Evolutionary conservation across 2,329 filamentous ascomycete genomes (phyloP).

Genomic region (Fusarium sp.): DNA sequence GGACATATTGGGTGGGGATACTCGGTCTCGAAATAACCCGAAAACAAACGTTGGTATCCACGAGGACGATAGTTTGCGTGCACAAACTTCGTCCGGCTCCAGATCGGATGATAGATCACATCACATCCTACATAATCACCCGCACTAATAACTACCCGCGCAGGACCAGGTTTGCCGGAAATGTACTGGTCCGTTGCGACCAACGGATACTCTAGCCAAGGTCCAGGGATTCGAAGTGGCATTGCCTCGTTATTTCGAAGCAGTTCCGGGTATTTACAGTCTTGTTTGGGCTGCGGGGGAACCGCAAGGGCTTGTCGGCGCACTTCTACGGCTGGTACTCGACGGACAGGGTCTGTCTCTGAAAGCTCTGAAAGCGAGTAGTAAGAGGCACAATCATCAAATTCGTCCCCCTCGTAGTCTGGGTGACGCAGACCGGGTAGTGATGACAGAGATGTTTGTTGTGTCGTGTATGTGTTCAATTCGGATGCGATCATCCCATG

Average conservation of each 20-base stretch:
- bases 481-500: neutral
- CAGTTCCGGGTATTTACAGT: neutral
- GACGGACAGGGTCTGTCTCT: neutral
- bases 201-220: neutral
- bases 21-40: neutral
- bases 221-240: neutral
- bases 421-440: neutral
- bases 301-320: neutral
- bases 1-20: neutral
- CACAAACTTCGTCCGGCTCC: neutral
- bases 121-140: neutral
- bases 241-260: rapidly evolving
- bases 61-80: neutral
- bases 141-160: neutral
- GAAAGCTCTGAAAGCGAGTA: neutral
- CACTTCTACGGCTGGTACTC: neutral
- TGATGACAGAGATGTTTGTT: neutral
- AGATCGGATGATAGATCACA: neutral
- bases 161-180: neutral
- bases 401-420: neutral
- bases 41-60: neutral
- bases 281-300: neutral
- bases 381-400: neutral
- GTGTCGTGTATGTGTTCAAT: neutral
- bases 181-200: rapidly evolving